These are phyloP conservation scores for Aspergillus aculeatus DNA, from an alignment of 2,329 filamentous ascomycete genomes.

Conservation along the genomic window DNA sequence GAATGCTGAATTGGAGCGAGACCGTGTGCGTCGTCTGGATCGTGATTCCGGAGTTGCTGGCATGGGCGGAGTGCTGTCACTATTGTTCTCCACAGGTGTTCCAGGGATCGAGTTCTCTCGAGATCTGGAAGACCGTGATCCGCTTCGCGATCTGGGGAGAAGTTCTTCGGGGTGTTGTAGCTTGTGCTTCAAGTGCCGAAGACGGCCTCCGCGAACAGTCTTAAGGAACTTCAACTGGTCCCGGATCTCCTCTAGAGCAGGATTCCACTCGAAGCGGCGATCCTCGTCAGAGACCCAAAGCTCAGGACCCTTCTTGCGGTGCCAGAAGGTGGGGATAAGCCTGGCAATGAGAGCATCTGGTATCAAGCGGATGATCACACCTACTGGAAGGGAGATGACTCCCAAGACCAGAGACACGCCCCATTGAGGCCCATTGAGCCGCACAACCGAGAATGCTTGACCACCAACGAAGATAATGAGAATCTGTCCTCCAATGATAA, in stretches of 20 bases:
- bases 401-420: slow-evolving; percentile 68
- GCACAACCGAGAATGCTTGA: slow-evolving; percentile 62
- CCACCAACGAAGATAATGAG: slow-evolving; percentile 71
- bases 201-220: slow-evolving; percentile 61
- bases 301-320: slow-evolving; percentile 41
- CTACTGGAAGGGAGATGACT: slow-evolving; percentile 65
- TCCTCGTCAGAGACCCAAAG: slow-evolving; percentile 49
- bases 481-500: slow-evolving; percentile 69
- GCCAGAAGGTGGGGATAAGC: slow-evolving; percentile 42
- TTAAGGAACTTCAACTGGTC: slow-evolving; percentile 65
- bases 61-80: slow-evolving; percentile 33
- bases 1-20: slow-evolving; percentile 59
- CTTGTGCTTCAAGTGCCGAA: slow-evolving; percentile 60
- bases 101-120: slow-evolving; percentile 50
- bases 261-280: slow-evolving; percentile 55
- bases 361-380: slow-evolving; percentile 58
- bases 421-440: slow-evolving; percentile 66
- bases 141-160: slow-evolving; percentile 45
- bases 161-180: slow-evolving; percentile 56
- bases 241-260: slow-evolving; percentile 61
- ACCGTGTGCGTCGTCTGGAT: slow-evolving; percentile 51
- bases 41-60: slow-evolving; percentile 57
- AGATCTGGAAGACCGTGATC: slow-evolving; percentile 42
- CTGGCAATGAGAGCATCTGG: slow-evolving; percentile 55
- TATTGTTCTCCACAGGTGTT: slow-evolving; percentile 55